Percentiles rank a stretch among this genome's conserved stretches.
These are phyloP conservation scores for Funneliformis caledonium DNA, from an alignment of 371 early-diverging fungal genomes.

Conservation along the genomic window DNA sequence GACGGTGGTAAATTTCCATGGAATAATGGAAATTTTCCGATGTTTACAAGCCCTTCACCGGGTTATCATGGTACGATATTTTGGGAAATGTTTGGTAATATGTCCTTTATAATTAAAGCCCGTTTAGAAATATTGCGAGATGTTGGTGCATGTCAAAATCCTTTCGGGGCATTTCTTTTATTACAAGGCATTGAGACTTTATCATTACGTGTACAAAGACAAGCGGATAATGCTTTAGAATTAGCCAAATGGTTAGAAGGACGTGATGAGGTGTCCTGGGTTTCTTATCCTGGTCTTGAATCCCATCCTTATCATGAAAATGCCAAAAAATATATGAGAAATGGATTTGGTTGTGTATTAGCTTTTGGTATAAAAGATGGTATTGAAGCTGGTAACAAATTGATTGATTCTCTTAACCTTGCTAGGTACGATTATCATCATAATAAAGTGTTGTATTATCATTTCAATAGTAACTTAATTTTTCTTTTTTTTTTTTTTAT, in stretches of 20 bases:
- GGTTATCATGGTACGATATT: slow-evolving; percentile 87
- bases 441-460: background rate
- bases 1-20: slow-evolving; percentile 87
- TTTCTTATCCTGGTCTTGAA: slow-evolving; percentile 83
- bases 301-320: slow-evolving; percentile 71
- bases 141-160: slow-evolving; percentile 80
- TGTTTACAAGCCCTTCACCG: slow-evolving; percentile 81
- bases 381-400: slow-evolving; percentile 54
- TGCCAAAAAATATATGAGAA: slow-evolving; percentile 76
- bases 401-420: slow-evolving; percentile 76
- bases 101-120: slow-evolving; percentile 74
- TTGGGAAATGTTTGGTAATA: slow-evolving; percentile 82
- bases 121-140: slow-evolving; percentile 85
- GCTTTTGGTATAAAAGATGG: slow-evolving; percentile 86
- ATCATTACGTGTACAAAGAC: slow-evolving; percentile 87
- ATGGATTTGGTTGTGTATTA: slow-evolving; percentile 86
- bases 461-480: background rate
- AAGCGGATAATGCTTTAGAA: slow-evolving; percentile 74
- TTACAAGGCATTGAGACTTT: slow-evolving; percentile 87
- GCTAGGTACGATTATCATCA: slow-evolving; percentile 53
- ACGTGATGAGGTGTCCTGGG: slow-evolving; percentile 78
- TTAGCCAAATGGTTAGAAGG: slow-evolving; percentile 78
- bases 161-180: slow-evolving; percentile 85
- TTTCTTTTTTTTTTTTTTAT: background rate
- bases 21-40: slow-evolving; percentile 87